phyloP scores from a whole-genome alignment of 768 basidiomycete genomes.

The Boletus eberwhitei region DNA sequence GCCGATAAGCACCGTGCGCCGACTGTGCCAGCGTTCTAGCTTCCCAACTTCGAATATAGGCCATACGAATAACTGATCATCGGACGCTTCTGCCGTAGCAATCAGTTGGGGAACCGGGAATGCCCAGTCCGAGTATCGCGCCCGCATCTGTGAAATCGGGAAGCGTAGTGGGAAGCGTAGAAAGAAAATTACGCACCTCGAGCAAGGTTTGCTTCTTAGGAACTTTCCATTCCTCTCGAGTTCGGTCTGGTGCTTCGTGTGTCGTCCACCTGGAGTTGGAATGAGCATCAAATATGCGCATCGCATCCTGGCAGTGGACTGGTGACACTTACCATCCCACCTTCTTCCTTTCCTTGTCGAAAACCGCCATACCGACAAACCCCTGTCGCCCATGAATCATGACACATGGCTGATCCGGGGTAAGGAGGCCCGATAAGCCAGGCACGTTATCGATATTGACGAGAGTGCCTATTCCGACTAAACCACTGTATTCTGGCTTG shows the following conservation, averaged over 20 bases:
- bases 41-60: slow-evolving; percentile 26
- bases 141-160: slow-evolving; percentile 15
- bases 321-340: slow-evolving; percentile 22
- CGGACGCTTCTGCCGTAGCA: slow-evolving; percentile 16
- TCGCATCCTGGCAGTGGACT: background rate
- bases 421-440: slow-evolving; percentile 20
- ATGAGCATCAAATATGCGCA: background rate
- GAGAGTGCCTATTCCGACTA: slow-evolving; percentile 24
- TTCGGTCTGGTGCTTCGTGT: slow-evolving; percentile 24
- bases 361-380: slow-evolving; percentile 26
- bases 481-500: slow-evolving; percentile 28
- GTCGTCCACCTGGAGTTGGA: slow-evolving; percentile 26
- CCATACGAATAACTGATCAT: slow-evolving; percentile 23
- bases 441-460: slow-evolving; percentile 16
- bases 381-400: slow-evolving; percentile 28
- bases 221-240: slow-evolving; percentile 30
- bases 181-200: slow-evolving; percentile 9
- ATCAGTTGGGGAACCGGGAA: slow-evolving; percentile 30
- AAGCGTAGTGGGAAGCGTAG: background rate
- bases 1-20: slow-evolving; percentile 27
- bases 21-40: slow-evolving; percentile 25
- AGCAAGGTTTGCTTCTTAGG: slow-evolving; percentile 18
- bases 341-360: slow-evolving; percentile 24
- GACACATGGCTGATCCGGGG: slow-evolving; percentile 24
- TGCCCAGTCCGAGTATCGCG: slow-evolving; percentile 26